phyloP scores from a whole-genome alignment of 768 basidiomycete genomes.

The Trametes meyenii region DNA sequence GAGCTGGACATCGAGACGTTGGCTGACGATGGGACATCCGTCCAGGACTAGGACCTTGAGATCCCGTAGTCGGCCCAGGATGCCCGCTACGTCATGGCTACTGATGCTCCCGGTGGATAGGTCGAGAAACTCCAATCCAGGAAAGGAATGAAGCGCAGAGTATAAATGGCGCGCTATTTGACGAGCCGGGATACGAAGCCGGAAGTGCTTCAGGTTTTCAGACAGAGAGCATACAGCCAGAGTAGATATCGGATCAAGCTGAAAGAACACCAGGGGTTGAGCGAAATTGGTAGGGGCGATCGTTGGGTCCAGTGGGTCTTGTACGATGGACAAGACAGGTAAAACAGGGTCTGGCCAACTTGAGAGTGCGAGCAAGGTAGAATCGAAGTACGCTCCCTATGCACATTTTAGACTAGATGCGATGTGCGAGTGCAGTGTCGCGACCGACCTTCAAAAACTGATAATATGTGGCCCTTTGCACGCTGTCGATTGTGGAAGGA shows the following conservation, averaged over 20 bases:
- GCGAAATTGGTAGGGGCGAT: slow-evolving; percentile 55
- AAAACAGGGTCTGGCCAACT: slow-evolving; percentile 57
- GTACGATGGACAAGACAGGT: slow-evolving; percentile 59
- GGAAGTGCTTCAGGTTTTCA: slow-evolving; percentile 52
- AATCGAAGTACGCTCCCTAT: slow-evolving; percentile 85
- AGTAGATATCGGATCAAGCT: slow-evolving; percentile 56
- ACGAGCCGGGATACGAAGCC: slow-evolving; percentile 75
- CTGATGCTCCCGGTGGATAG: slow-evolving; percentile 69
- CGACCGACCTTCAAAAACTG: slow-evolving; percentile 71
- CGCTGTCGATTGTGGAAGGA: slow-evolving; percentile 41
- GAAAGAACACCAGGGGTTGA: slow-evolving; percentile 88
- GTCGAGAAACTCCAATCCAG: slow-evolving; percentile 65
- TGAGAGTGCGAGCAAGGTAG: slow-evolving; percentile 60
- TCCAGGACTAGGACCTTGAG: slow-evolving; percentile 76
- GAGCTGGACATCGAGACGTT: slow-evolving; percentile 45
- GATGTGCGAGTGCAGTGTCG: not conserved
- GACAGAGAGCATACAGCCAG: slow-evolving; percentile 50
- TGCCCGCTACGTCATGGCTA: slow-evolving; percentile 53
- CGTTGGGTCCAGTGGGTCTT: slow-evolving; percentile 58
- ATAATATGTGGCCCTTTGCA: slow-evolving; percentile 75
- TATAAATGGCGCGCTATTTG: slow-evolving; percentile 49
- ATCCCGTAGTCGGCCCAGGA: slow-evolving; percentile 52
- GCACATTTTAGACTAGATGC: not conserved
- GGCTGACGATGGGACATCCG: slow-evolving; percentile 44
- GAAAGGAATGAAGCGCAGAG: slow-evolving; percentile 40